Evolutionary conservation across 768 basidiomycete genomes (phyloP).

Genomic region (Kwoniella sp.): DNA sequence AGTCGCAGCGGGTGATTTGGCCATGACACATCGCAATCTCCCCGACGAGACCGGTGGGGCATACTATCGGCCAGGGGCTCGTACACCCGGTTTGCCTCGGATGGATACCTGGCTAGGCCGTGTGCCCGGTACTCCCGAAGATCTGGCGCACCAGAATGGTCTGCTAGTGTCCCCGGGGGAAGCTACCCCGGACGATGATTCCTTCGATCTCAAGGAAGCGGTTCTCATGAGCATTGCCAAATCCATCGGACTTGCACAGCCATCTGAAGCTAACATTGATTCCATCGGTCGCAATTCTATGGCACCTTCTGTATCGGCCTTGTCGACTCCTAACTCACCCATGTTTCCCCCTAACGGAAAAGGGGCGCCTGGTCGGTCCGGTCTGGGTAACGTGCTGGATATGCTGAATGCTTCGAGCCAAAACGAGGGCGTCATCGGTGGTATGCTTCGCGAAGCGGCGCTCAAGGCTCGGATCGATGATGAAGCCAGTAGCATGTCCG

Average conservation of each 20-base stretch:
- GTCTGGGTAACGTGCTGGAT: constrained; percentile 44
- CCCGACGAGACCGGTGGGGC: constrained; percentile 33
- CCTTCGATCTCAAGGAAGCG: constrained; percentile 86
- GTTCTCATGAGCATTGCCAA: constrained; percentile 98
- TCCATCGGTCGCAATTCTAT: constrained; percentile 23
- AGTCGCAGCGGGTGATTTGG: constrained; percentile 52
- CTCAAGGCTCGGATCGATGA: constrained; percentile 19
- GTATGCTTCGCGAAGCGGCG: constrained; percentile 43
- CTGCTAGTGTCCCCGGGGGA: constrained; percentile 6
- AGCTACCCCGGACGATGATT: constrained; percentile 18
- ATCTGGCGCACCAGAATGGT: constrained; percentile 21
- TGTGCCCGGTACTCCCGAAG: constrained; percentile 20
- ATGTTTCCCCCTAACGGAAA: constrained; percentile 36
- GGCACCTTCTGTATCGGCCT: constrained; percentile 36
- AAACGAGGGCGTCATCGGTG: constrained; percentile 36
- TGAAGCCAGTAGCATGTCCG: constrained; percentile 36
- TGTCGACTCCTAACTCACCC: constrained; percentile 50
- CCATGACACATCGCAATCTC: constrained; percentile 46
- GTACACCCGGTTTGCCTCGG: constrained; percentile 44
- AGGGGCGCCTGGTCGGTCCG: not conserved
- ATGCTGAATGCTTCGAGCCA: constrained; percentile 44
- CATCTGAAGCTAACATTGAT: constrained; percentile 53
- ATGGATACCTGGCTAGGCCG: constrained; percentile 47
- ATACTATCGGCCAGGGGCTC: constrained; percentile 40
- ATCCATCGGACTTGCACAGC: constrained; percentile 88